These are phyloP conservation scores for Fusarium hainanense DNA, from an alignment of 2,329 filamentous ascomycete genomes.

Conservation along the genomic window DNA sequence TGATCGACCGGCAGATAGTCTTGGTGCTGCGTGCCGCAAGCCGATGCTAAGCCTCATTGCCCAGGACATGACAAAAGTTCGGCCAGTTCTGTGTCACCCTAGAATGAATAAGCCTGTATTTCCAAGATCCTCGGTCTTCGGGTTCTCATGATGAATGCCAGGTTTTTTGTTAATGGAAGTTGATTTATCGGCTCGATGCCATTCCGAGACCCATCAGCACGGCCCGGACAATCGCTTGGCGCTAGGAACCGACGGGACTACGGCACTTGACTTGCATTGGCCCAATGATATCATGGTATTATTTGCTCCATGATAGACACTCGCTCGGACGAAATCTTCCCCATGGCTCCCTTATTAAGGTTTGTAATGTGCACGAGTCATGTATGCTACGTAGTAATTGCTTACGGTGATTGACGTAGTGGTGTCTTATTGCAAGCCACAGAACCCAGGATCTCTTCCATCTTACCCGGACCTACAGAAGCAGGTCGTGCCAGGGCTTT, in stretches of 20 bases:
- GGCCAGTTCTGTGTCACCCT: not conserved
- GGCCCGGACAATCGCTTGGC: slow-evolving; percentile 15
- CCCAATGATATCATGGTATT: not conserved
- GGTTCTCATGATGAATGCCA: not conserved
- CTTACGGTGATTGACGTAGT: not conserved
- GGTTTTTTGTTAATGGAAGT: not conserved
- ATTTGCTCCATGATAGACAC: not conserved
- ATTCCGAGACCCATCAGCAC: not conserved
- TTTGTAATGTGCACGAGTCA: not conserved
- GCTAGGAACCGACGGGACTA: slow-evolving; percentile 3
- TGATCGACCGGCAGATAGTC: not conserved
- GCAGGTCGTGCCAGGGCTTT: not conserved
- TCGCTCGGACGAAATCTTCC: not conserved
- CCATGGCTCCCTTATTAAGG: not conserved
- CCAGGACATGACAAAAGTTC: not conserved
- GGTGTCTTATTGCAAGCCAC: not conserved
- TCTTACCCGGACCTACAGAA: not conserved
- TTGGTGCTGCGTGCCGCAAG: not conserved
- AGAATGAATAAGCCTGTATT: not conserved
- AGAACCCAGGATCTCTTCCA: not conserved
- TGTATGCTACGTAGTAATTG: not conserved
- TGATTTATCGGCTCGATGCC: not conserved
- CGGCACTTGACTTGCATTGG: slow-evolving; percentile 7
- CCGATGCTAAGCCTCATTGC: not conserved
- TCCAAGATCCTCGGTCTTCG: not conserved